A percentile compares a stretch with the other conserved stretches of the same genome.
These are phyloP conservation scores for Zangia roseola DNA, from an alignment of 768 basidiomycete genomes.

Conservation along the genomic window DNA sequence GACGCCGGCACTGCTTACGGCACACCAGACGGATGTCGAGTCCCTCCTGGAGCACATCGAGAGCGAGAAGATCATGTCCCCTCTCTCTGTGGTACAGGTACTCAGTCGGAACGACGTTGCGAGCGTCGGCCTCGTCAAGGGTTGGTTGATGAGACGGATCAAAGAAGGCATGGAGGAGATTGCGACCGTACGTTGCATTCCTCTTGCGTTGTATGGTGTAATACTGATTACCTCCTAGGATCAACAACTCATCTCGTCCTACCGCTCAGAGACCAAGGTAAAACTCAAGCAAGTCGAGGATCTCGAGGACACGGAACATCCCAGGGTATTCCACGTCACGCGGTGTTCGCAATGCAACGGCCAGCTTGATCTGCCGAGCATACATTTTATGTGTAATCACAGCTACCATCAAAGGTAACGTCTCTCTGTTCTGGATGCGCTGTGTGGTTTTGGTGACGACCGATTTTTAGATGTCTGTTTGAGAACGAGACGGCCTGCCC, in stretches of 20 bases:
- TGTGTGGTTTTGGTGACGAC: not conserved
- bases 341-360: conserved; percentile 88
- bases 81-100: conserved; percentile 86
- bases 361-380: conserved; percentile 86
- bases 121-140: conserved; percentile 87
- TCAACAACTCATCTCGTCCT: conserved; percentile 81
- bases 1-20: conserved; percentile 64
- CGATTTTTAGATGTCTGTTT: conserved; percentile 65
- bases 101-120: conserved; percentile 86
- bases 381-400: conserved; percentile 99
- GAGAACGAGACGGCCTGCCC: conserved; percentile 84
- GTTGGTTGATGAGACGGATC: conserved; percentile 84
- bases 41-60: conserved; percentile 77
- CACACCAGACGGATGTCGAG: conserved; percentile 71
- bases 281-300: conserved; percentile 83
- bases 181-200: conserved; percentile 58
- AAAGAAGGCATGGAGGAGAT: conserved; percentile 72
- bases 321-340: conserved; percentile 92
- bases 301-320: conserved; percentile 72
- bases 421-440: conserved; percentile 1
- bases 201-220: not conserved
- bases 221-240: conserved; percentile 61
- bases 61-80: conserved; percentile 78
- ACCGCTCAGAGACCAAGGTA: conserved; percentile 76
- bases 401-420: conserved; percentile 90